Base-by-base conservation (phyloP, 106 monocot genomes). In the Phalaenopsis equestris region DNA sequence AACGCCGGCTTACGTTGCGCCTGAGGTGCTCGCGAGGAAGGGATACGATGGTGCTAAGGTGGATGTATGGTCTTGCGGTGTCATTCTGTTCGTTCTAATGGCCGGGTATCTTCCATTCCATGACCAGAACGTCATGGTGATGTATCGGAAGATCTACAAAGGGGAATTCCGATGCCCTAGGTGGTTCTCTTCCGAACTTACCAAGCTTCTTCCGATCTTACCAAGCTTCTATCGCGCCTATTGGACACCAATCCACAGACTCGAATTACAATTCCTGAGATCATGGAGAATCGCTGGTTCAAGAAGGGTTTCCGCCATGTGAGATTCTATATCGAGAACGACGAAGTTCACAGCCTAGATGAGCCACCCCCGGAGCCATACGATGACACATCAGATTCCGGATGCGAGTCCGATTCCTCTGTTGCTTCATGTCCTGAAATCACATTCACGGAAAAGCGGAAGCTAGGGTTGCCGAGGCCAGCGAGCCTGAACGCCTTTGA, bases 231-330 rank as follows among this genome's bases (percentile, higher is more conserved):
- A 2, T 65, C 72, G 36, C 80, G 87, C 41, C 81, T 87, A 17
- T 83, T 87, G 18, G 84, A 81, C 46, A 84, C 73, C 17, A 87
- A 84, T 68, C 87, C 87, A 2, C 72, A 81, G 19, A 84, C 87
- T 2, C 47, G 87, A 42, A 79, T 84, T n/a, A 80, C 84, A 30
- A 87, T 87, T 2, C 64, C 87, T n/a, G 78, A 87, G 73, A 84
- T 87, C 78, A 87, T 87, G 87, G 84, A 84, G 78, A 87, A 87
- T 42, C 77, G 84, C 4, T 87, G 87, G 87, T 87, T 87, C 81
- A 84, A 81, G 75, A 87, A 87, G 55, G 87, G 84, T n/a, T 87
- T 84, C 84, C 81, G 82, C 37, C 81, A 79, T 42, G 46, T 85
- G 15, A 75, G 85, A 3, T 88, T 85, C 77, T 88, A 88, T 72